Evolutionary conservation across 2,329 filamentous ascomycete genomes (phyloP).

Genomic region (Ilyonectria sp.): DNA sequence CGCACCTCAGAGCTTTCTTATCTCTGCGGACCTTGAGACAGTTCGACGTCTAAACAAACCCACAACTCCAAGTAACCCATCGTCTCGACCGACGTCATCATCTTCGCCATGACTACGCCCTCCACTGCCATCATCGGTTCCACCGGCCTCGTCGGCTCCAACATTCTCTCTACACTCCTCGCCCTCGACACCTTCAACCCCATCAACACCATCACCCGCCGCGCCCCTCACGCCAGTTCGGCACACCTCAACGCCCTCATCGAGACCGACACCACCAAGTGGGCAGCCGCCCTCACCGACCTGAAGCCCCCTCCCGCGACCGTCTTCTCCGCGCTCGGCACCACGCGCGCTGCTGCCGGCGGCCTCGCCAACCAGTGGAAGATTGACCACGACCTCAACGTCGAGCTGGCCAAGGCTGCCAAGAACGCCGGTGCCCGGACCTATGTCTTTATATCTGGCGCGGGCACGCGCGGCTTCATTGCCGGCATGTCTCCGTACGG

Average conservation of each 20-base stretch:
- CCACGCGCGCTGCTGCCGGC: conserved; percentile 82
- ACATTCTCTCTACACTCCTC: conserved; percentile 80
- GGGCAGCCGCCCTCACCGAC: conserved; percentile 73
- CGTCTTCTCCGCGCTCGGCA: conserved; percentile 86
- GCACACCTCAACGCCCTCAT: conserved; percentile 75
- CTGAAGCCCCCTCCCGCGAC: conserved; percentile 71
- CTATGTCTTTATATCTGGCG: conserved; percentile 82
- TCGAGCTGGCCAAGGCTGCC: conserved; percentile 82
- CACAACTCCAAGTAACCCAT: not conserved
- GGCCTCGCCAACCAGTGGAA: conserved; percentile 85
- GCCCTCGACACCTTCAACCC: conserved; percentile 65
- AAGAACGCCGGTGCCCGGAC: conserved; percentile 79
- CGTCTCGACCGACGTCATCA: conserved; percentile 3
- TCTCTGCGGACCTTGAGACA: not conserved
- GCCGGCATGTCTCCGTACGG: conserved; percentile 64
- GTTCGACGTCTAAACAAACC: not conserved
- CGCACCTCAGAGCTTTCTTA: not conserved
- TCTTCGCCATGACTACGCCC: conserved; percentile 51
- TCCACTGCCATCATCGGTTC: conserved; percentile 72
- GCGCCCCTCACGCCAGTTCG: conserved; percentile 68
- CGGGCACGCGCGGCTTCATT: conserved; percentile 61
- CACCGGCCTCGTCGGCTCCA: conserved; percentile 79
- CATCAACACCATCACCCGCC: conserved; percentile 77
- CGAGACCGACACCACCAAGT: conserved; percentile 77
- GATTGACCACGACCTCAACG: conserved; percentile 90